Evolutionary conservation across 345 rosid genomes (phyloP).

Genomic region (Pseudoturritis turrita): DNA sequence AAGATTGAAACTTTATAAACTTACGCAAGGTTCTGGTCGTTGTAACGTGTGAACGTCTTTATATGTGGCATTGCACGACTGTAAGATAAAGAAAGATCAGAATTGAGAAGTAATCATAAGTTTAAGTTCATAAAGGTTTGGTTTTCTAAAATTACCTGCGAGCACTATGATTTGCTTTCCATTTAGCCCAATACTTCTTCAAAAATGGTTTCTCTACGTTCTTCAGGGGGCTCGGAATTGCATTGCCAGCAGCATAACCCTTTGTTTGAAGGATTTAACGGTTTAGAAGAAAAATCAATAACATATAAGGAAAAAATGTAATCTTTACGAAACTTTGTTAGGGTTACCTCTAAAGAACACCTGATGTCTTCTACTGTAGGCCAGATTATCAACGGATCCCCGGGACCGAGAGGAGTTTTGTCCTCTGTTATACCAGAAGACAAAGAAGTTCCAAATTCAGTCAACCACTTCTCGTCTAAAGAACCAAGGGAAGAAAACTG

Average conservation of each 20-base stretch:
- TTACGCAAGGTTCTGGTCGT: slow-evolving; percentile 84
- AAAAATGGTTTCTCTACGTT: slow-evolving; percentile 78
- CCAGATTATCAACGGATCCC: slow-evolving; percentile 81
- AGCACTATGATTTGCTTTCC: slow-evolving; percentile 83
- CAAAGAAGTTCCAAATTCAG: slow-evolving; percentile 76
- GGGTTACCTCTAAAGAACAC: slow-evolving; percentile 83
- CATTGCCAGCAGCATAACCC: slow-evolving; percentile 96
- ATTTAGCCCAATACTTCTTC: slow-evolving; percentile 87
- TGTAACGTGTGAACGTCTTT: slow-evolving; percentile 83
- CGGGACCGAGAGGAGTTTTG: slow-evolving; percentile 70
- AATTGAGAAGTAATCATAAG: not conserved
- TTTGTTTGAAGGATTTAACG: slow-evolving; percentile 25
- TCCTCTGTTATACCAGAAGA: slow-evolving; percentile 80
- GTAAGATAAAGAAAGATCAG: slow-evolving; percentile 28
- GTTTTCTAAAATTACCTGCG: slow-evolving; percentile 44
- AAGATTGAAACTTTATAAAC: slow-evolving; percentile 7
- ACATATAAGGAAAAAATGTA: not conserved
- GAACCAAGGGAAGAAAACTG: slow-evolving; percentile 98
- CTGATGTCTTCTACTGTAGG: slow-evolving; percentile 91
- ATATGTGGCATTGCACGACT: slow-evolving; percentile 97
- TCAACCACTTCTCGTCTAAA: slow-evolving; percentile 91
- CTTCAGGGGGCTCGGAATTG: slow-evolving; percentile 83
- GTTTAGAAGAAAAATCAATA: slow-evolving; percentile 18
- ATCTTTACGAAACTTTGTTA: not conserved
- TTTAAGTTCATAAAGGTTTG: not conserved